These are phyloP conservation scores for Lodderomyces beijingensis DNA, from an alignment of 1,139 yeast species.

Conservation along the genomic window DNA sequence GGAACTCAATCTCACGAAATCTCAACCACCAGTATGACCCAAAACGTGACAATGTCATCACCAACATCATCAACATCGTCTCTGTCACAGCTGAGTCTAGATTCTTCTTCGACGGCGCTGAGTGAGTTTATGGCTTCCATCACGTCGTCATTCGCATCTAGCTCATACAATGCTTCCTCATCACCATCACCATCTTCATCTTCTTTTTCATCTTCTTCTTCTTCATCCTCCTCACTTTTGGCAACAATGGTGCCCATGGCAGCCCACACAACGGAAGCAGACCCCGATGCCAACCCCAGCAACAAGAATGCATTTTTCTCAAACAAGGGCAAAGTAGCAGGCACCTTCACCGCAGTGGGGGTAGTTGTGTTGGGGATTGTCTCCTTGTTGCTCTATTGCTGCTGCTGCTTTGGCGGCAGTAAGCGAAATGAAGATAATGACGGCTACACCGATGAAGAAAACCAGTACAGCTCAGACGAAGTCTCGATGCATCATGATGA, in stretches of 20 bases:
- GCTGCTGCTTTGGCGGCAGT: constrained; percentile 23
- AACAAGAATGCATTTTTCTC: constrained; percentile 43
- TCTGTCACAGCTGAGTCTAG: no score
- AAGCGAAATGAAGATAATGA: constrained; percentile 17
- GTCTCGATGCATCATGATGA: neutral
- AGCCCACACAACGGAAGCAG: constrained; percentile 1
- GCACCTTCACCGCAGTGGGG: constrained; percentile 69
- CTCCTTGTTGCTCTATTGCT: constrained; percentile 30
- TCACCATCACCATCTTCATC: neutral
- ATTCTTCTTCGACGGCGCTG: constrained; percentile 1
- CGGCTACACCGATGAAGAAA: constrained; percentile 36
- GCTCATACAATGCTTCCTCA: neutral
- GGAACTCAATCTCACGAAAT: constrained; percentile 19
- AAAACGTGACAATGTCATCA: constrained; percentile 14
- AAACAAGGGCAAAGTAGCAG: constrained; percentile 65
- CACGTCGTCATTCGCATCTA: neutral
- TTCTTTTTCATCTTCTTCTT: no score
- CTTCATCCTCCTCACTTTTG: constrained; percentile 1
- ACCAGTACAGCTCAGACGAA: constrained; percentile 18
- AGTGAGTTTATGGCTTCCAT: neutral
- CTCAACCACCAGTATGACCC: constrained; percentile 19
- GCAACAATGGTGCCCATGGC: no score
- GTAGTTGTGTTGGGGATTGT: constrained; percentile 44
- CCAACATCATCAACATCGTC: constrained; percentile 9
- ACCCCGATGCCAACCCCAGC: no score